Percentiles rank a stretch among this genome's conserved stretches.
These are phyloP conservation scores for Aspergillus cavernicola DNA, from an alignment of 495 filamentous ascomycete species.

Conservation along the genomic window DNA sequence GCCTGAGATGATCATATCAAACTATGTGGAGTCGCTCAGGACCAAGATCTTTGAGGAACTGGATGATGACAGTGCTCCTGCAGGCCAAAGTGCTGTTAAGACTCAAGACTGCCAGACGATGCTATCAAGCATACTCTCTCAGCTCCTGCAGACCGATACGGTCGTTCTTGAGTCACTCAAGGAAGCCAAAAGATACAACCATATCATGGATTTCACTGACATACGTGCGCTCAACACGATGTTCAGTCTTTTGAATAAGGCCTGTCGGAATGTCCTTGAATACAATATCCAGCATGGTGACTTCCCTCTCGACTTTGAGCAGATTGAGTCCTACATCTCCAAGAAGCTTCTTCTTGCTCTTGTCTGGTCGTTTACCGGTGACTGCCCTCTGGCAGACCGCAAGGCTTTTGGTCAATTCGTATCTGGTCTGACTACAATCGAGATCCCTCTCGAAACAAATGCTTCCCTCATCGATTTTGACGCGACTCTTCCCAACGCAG, in stretches of 20 bases:
- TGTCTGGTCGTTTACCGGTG: constrained; percentile 92
- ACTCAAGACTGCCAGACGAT: constrained; percentile 70
- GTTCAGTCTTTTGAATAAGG: constrained; percentile 92
- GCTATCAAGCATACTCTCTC: constrained; percentile 71
- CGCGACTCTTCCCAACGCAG: constrained; percentile 75
- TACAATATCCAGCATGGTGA: constrained; percentile 93
- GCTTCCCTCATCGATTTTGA: constrained; percentile 93
- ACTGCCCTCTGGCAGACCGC: constrained; percentile 85
- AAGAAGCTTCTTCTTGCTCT: constrained; percentile 90
- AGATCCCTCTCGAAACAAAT: constrained; percentile 69
- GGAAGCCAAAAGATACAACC: constrained; percentile 71
- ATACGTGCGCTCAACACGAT: constrained; percentile 87
- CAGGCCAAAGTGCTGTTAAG: constrained; percentile 74
- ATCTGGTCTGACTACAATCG: constrained; percentile 73
- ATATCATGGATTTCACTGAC: constrained; percentile 97
- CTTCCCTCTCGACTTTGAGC: constrained; percentile 84
- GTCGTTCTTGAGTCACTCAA: constrained; percentile 74
- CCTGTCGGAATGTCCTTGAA: constrained; percentile 85
- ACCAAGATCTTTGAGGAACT: constrained; percentile 85
- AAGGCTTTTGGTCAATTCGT: constrained; percentile 84
- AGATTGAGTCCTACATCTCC: constrained; percentile 81
- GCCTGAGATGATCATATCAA: constrained; percentile 83
- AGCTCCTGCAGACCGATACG: constrained; percentile 69
- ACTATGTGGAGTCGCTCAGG: constrained; percentile 81
- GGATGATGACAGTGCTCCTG: constrained; percentile 81